Conservation (phyloP, 75 land plant species). For the Pinus tabuliformis region DNA sequence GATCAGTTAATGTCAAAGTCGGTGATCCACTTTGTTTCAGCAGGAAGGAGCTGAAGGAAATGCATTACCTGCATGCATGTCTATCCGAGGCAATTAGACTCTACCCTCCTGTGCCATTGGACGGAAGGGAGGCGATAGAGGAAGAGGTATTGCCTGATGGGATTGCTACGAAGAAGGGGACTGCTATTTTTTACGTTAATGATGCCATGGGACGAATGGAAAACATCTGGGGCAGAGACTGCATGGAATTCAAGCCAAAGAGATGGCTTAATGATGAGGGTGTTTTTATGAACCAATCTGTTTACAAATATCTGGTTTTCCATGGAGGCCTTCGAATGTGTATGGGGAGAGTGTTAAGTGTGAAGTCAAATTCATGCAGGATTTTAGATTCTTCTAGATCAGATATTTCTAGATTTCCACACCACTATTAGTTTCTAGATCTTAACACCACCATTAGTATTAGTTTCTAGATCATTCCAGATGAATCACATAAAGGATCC, state of each 20-base stretch:
- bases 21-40: conserved; percentile 60
- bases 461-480: too few species aligned
- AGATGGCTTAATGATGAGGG: conserved; percentile 16
- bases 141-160: conserved; percentile 16
- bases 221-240: conserved; percentile 15
- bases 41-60: not conserved
- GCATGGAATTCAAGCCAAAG: conserved; percentile 11
- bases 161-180: not conserved
- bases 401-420: too few species aligned
- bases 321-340: conserved; percentile 36
- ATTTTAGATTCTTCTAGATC: too few species aligned
- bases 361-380: too few species aligned
- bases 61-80: conserved; percentile 36
- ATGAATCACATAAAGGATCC: too few species aligned
- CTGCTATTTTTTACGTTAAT: conserved; percentile 19
- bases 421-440: too few species aligned
- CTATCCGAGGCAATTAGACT: conserved; percentile 37
- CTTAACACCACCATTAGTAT: too few species aligned
- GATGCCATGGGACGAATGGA: conserved; percentile 45
- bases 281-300: not conserved
- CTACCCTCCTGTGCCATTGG: conserved; percentile 37
- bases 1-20: conserved; percentile 27
- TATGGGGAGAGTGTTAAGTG: conserved; percentile 11
- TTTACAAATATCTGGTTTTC: conserved; percentile 28
- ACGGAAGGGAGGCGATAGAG: not conserved